phyloP scores from a whole-genome alignment of 208 protist species.

The Leishmania aethiopica region DNA sequence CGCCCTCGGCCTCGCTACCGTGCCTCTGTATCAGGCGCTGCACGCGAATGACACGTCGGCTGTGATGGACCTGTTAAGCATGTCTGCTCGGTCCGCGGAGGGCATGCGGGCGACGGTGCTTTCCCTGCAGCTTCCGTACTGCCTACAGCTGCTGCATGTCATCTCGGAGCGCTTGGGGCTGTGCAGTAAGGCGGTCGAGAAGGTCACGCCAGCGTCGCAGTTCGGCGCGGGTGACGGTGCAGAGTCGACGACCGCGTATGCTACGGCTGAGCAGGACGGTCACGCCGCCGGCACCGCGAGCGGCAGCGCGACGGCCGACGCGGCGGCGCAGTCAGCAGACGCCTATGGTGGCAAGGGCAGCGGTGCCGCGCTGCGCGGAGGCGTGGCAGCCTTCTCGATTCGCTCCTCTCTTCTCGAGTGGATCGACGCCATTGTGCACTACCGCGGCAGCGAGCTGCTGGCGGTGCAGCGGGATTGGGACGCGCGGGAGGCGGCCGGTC shows the following conservation, averaged over 20 bases:
- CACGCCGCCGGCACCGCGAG: not conserved
- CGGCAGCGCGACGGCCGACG: not conserved
- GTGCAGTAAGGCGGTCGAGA: slow-evolving; percentile 32
- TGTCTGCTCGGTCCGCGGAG: slow-evolving; percentile 49
- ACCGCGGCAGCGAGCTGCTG: slow-evolving; percentile 81
- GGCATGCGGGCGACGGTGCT: slow-evolving; percentile 72
- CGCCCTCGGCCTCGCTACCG: slow-evolving; percentile 75
- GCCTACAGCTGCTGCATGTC: slow-evolving; percentile 74
- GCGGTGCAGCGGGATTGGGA: slow-evolving; percentile 46
- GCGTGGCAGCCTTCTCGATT: slow-evolving; percentile 40
- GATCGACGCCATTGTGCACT: slow-evolving; percentile 77
- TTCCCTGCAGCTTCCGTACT: slow-evolving; percentile 76
- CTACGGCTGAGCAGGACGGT: no score
- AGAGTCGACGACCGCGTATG: not conserved
- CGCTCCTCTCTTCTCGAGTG: slow-evolving; percentile 77
- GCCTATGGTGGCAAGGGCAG: not conserved
- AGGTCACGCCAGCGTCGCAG: not conserved
- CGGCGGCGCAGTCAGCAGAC: not conserved
- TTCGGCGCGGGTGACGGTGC: not conserved
- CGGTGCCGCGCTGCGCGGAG: slow-evolving; percentile 38
- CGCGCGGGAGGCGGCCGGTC: slow-evolving; percentile 7
- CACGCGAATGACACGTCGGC: slow-evolving; percentile 76
- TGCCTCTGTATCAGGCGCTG: slow-evolving; percentile 86
- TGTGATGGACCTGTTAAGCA: slow-evolving; percentile 83
- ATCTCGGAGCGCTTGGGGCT: slow-evolving; percentile 64